Evolutionary conservation across 768 basidiomycete species (phyloP), one percentile per base, ranked within the genome.

Genomic region (Lactarius pseudohatsudake): DNA sequence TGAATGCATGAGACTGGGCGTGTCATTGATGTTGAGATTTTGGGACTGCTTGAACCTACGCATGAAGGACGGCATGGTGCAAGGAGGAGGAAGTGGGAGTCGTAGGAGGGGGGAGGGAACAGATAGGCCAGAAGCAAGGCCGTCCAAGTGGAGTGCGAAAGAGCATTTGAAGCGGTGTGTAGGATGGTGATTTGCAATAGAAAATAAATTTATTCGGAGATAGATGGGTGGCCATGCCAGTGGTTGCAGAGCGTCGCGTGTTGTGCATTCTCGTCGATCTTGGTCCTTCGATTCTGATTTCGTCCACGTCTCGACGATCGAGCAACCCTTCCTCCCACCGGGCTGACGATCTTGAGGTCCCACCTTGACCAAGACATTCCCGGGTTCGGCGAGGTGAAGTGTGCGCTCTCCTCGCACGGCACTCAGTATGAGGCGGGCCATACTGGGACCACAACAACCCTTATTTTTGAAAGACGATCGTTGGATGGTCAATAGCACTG

Each of bases 1-100:
- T 0, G 66, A 64, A 38, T 67, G 62, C 41, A 56, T 57, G 26
- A 63, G 66, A 10, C 58, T 36, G 13, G 62, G 62, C 0, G 43
- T 22, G 28, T 63, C 62, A 1, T 57, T 50, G 61, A 26, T 26
- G 10, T 53, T 28, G 34, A 59, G 38, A 10, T 13, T 59, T 15
- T 15, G 55, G 22, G 41, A 30, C 7, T 11, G 28, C 3, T 58
- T 58, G 34, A 53, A 45, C 4, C 18, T 28, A 28, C 28, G 57
- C 26, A 59, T n/a, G 36, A 67, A 67, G 22, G 60, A 56, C 4
- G 41, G 62, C 57, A 60, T 55, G 20, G 18, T 22, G 38, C 15
- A 18, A 41, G n/a, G 22, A 36, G 30, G n/a, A 11, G 26, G 32
- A 28, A n/a, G n/a, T n/a, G n/a, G n/a, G n/a, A 13, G 56, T 57